Base-by-base conservation (phyloP, 768 basidiomycete species). In the Myochromella boudieri region DNA sequence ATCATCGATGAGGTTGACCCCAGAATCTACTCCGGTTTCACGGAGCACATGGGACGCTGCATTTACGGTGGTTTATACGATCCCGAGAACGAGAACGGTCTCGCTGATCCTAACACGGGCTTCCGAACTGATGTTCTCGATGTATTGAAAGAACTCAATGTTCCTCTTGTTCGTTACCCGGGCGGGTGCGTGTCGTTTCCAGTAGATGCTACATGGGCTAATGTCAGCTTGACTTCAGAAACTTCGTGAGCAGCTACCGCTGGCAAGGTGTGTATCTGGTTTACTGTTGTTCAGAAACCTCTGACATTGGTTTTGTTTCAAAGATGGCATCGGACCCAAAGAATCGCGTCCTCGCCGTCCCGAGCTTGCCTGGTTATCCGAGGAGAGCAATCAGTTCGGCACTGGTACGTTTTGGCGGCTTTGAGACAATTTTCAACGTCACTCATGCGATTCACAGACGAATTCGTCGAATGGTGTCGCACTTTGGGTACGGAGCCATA, bases 381-480 rank as follows among this genome's bases (percentile, higher is more conserved):
- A 80, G 51, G 81, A 84, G 59, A 76, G 75, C 57, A 84, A 84
- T 51, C 70, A 72, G 57, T 82, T 84, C 50, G 82, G 81, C 11
- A 82, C 81, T 2, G 76, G 69, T 68, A 34, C 6, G 55, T 18
- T 1, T 25, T 34, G 14, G n/a, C 14, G 8, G 14, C 8, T 6
- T 6, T 34, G 6, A 34, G 6, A 4, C 7, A 6, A 6, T n/a
- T n/a, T 27, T 11, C 39, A 17, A 11, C 20, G 25, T 27, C 33
- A 20, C 17, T 22, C 3, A 20, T 3, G 31, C 37, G 4, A 22
- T 4, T 6, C 6, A 0, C 26, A 63, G 68, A 76, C 43, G 70
- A 77, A 56, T 82, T 82, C 57, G 77, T 82, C 36, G 63, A 71
- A 43, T 84, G 80, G 70, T 80, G 77, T 51, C 68, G 72, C 9